Conservation (phyloP, 2,329 filamentous ascomycete genomes). For the Trichoderma sp. region DNA sequence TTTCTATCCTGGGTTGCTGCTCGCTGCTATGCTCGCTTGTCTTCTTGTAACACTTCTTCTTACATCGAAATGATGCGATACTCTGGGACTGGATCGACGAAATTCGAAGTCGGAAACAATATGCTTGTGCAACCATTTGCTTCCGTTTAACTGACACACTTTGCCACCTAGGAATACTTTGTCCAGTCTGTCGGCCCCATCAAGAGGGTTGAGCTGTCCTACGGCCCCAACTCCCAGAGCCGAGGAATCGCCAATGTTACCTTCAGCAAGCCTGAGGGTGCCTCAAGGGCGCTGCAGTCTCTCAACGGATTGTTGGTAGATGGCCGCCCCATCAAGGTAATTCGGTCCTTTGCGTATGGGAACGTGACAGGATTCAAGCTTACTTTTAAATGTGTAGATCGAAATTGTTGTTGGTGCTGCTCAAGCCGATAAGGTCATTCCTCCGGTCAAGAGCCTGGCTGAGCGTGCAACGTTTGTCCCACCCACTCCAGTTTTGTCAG, state of each 20-base stretch:
- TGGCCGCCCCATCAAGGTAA: slow-evolving; percentile 83
- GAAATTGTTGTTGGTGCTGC: slow-evolving; percentile 85
- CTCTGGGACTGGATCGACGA: slow-evolving; percentile 35
- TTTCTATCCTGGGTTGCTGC: slow-evolving; percentile 23
- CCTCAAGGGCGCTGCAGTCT: slow-evolving; percentile 78
- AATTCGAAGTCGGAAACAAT: slow-evolving; percentile 38
- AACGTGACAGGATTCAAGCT: not conserved
- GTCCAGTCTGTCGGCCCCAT: slow-evolving; percentile 81
- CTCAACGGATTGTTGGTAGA: slow-evolving; percentile 91
- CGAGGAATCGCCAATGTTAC: slow-evolving; percentile 89
- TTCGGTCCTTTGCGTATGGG: not conserved
- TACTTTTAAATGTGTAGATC: slow-evolving; percentile 56
- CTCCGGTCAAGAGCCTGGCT: slow-evolving; percentile 69
- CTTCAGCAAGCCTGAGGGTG: slow-evolving; percentile 79
- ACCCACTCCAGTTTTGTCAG: not conserved
- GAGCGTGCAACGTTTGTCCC: slow-evolving; percentile 68
- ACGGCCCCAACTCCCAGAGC: slow-evolving; percentile 89
- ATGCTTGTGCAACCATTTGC: slow-evolving; percentile 32
- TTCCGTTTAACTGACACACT: slow-evolving; percentile 65
- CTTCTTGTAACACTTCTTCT: slow-evolving; percentile 17
- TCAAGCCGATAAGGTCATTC: slow-evolving; percentile 66
- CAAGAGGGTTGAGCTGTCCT: slow-evolving; percentile 88
- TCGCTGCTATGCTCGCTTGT: slow-evolving; percentile 38
- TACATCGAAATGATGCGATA: slow-evolving; percentile 24
- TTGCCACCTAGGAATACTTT: slow-evolving; percentile 89